Evolutionary conservation across 352 stramenopile genomes (phyloP).

Genomic region (Phytophthora sp.): DNA sequence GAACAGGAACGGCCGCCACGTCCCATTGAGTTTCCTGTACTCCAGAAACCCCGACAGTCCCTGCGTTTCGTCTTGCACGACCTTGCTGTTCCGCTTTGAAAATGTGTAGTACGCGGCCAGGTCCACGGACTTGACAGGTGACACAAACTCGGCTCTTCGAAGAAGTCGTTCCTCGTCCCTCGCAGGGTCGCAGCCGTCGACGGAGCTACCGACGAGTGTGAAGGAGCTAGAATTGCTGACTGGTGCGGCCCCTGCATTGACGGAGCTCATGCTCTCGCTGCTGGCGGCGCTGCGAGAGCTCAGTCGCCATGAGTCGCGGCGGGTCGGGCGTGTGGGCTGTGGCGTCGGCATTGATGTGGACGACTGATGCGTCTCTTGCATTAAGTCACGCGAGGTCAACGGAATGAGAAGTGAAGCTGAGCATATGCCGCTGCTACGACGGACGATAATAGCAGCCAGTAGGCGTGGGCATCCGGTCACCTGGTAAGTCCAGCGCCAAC

Average conservation of each 20-base stretch:
- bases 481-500: slow-evolving; percentile 8
- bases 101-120: slow-evolving; percentile 74
- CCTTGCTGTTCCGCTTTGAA: slow-evolving; percentile 52
- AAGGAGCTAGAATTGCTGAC: slow-evolving; percentile 37
- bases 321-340: slow-evolving; percentile 4
- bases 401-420: slow-evolving; percentile 28
- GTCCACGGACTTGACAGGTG: slow-evolving; percentile 43
- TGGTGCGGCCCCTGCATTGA: slow-evolving; percentile 20
- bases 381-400: slow-evolving; percentile 7
- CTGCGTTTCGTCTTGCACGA: slow-evolving; percentile 49
- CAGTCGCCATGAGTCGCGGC: slow-evolving; percentile 13
- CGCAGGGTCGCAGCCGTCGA: slow-evolving; percentile 10
- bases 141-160: slow-evolving; percentile 14
- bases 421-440: slow-evolving; percentile 4
- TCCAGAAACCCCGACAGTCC: slow-evolving; percentile 68
- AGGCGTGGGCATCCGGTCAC: slow-evolving; percentile 22
- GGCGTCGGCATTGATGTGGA: slow-evolving; percentile 6
- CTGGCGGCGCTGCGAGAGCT: slow-evolving; percentile 29
- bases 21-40: slow-evolving; percentile 73
- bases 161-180: slow-evolving; percentile 10
- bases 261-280: slow-evolving; percentile 31
- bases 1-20: slow-evolving; percentile 80
- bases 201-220: slow-evolving; percentile 24
- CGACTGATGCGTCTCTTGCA: slow-evolving; percentile 26
- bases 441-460: slow-evolving; percentile 35